A percentile compares a stretch with the other conserved stretches of the same genome.
These are phyloP conservation scores for Cucurbita argyrosperma DNA, from an alignment of 306 rosid species.

Conservation along the genomic window DNA sequence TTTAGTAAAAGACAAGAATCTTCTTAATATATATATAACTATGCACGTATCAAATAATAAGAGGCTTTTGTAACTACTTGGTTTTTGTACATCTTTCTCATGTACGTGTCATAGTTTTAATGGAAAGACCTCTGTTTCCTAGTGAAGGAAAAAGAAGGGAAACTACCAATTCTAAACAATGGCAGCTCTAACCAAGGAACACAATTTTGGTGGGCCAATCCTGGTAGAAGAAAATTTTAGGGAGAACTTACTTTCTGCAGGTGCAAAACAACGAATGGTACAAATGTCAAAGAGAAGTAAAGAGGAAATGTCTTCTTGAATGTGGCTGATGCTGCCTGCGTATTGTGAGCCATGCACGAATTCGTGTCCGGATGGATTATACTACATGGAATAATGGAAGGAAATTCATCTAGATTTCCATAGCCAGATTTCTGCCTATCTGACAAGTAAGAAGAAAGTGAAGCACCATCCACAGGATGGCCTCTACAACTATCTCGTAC, in stretches of 20 bases:
- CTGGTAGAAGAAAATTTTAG: neutral
- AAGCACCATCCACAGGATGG: constrained; percentile 48
- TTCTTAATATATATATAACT: neutral
- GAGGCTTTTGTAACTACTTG: neutral
- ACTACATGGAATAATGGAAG: constrained; percentile 72
- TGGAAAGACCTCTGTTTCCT: neutral
- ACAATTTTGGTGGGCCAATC: neutral
- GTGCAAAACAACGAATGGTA: constrained; percentile 83
- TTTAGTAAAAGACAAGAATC: neutral
- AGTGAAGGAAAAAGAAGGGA: neutral
- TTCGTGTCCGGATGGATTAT: constrained; percentile 67
- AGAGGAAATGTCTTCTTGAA: constrained; percentile 90
- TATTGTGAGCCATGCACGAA: constrained; percentile 69
- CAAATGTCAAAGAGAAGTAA: constrained; percentile 91
- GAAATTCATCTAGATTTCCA: constrained; percentile 69
- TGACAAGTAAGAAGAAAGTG: constrained; percentile 57
- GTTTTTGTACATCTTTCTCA: neutral
- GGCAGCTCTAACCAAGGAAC: neutral
- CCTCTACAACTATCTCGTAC: constrained; percentile 87
- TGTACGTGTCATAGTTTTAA: neutral
- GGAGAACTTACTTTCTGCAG: constrained; percentile 62
- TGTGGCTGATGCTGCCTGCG: constrained; percentile 65
- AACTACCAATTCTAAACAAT: neutral
- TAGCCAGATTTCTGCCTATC: constrained; percentile 28
- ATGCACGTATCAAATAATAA: neutral